These are phyloP conservation scores for Colletotrichum chrysophilum DNA, from an alignment of 2,329 filamentous ascomycete genomes.

Conservation along the genomic window DNA sequence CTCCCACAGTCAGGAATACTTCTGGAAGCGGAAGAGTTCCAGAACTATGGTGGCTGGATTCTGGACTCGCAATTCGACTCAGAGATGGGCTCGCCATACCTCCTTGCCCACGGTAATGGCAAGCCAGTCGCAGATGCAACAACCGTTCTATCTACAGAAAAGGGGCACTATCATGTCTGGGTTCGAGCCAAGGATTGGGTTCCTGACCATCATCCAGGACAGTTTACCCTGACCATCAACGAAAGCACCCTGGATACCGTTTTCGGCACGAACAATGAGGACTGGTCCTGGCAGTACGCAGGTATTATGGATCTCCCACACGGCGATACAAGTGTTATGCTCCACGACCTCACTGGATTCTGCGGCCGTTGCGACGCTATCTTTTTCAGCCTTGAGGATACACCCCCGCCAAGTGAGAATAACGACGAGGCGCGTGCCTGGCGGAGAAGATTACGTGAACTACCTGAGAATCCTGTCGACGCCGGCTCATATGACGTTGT, in stretches of 20 bases:
- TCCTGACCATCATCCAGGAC: not conserved
- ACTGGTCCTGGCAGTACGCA: not conserved
- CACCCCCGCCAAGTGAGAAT: not conserved
- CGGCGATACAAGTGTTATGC: not conserved
- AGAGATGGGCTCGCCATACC: not conserved
- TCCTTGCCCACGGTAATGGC: not conserved
- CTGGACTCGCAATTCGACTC: not conserved
- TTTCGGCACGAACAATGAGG: not conserved
- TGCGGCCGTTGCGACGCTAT: rapidly evolving
- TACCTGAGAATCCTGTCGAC: not conserved
- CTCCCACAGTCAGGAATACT: not conserved
- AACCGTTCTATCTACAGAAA: not conserved
- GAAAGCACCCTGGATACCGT: not conserved
- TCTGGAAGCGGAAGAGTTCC: not conserved
- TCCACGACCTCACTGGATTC: not conserved
- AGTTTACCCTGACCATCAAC: not conserved
- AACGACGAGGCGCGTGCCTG: not conserved
- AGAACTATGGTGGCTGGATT: not conserved
- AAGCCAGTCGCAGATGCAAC: not conserved
- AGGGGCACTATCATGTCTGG: not conserved
- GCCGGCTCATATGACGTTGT: not conserved
- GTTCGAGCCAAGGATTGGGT: not conserved
- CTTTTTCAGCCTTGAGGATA: not conserved
- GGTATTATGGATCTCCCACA: not conserved
- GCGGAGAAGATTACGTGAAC: not conserved